Conservation (phyloP, 129 eudicot species). For the sunflower (Helianthus annuus) region HanXRQr2.0-SUNRISE NC_035433.2:31623765-31624264, state of each 20-base stretch:
- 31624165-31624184: slow-evolving; percentile 71
- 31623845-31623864: slow-evolving; percentile 66
- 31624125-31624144: slow-evolving; percentile 73
- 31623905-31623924: slow-evolving; percentile 65
- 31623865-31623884: slow-evolving; percentile 73
- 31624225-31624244: slow-evolving; percentile 74
- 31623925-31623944: slow-evolving; percentile 93
- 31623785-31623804: slow-evolving; percentile 63
- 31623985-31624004: slow-evolving; percentile 82
- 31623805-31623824: slow-evolving; percentile 61
- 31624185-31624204: slow-evolving; percentile 69
- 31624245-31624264: slow-evolving; percentile 68
- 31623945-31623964: slow-evolving; percentile 91
- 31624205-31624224: slow-evolving; percentile 69
- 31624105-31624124: slow-evolving; percentile 74
- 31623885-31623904: slow-evolving; percentile 67
- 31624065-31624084: slow-evolving; percentile 86
- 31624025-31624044: slow-evolving; percentile 90
- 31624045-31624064: slow-evolving; percentile 89
- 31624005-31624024: slow-evolving; percentile 89
- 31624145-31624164: slow-evolving; percentile 90
- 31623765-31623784: slow-evolving; percentile 58
- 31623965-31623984: slow-evolving; percentile 64
- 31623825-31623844: slow-evolving; percentile 71
- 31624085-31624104: slow-evolving; percentile 81